Percentiles rank a stretch among this genome's conserved stretches.
These are phyloP conservation scores for Aethionema arabicum DNA, from an alignment of 345 rosid species.

Conservation along the genomic window DNA sequence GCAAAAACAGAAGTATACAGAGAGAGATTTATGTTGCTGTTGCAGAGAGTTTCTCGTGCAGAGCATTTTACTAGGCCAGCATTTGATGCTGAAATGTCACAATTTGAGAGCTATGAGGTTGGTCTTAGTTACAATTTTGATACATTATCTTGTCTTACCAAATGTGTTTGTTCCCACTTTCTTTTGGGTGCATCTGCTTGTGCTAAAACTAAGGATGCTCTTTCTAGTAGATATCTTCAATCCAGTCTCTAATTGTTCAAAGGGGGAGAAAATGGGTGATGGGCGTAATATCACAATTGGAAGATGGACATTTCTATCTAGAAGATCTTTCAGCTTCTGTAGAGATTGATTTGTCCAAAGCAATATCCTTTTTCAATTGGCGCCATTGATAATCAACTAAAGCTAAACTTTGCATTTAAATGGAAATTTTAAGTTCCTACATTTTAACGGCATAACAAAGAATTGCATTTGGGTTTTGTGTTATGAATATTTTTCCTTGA, in stretches of 20 bases:
- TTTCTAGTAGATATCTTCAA: conserved; percentile 65
- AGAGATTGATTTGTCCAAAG: conserved; percentile 78
- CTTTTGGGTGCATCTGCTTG: neutral
- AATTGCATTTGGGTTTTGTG: conserved; percentile 10
- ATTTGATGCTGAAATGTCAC: conserved; percentile 59
- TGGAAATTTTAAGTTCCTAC: neutral
- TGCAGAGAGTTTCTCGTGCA: conserved; percentile 80
- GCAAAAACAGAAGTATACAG: conserved; percentile 67
- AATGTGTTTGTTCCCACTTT: neutral
- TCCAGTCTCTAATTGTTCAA: conserved; percentile 75
- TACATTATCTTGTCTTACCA: neutral
- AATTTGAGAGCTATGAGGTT: conserved; percentile 75
- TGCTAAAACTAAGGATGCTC: conserved; percentile 13
- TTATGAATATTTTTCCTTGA: conserved; percentile 46
- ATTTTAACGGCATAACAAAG: neutral
- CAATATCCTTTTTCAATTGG: conserved; percentile 75
- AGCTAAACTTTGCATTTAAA: neutral
- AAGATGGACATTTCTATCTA: conserved; percentile 93
- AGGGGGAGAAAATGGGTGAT: conserved; percentile 87
- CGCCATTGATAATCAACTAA: neutral
- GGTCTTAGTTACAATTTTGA: conserved; percentile 1
- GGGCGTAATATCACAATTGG: conserved; percentile 95
- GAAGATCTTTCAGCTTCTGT: conserved; percentile 94
- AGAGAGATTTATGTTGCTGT: conserved; percentile 72
- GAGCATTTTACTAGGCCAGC: conserved; percentile 74